Percentiles rank a stretch among this genome's conserved stretches.
Evolutionary conservation across 1,139 yeast genomes (phyloP).

Genomic region (Kodamaea sp.): DNA sequence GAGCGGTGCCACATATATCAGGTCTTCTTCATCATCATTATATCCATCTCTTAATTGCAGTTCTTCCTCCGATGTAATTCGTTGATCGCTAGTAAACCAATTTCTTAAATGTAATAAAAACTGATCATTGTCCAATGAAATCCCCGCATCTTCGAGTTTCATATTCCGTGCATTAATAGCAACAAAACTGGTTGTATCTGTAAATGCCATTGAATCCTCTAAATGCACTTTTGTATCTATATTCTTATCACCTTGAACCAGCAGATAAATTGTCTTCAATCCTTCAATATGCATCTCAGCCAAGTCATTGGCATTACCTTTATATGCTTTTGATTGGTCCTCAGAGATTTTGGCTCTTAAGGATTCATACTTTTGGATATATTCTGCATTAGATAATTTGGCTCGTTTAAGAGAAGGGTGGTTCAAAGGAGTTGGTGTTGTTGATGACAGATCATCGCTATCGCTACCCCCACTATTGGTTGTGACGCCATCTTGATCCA

Average conservation of each 20-base stretch:
- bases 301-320: conserved; percentile 32
- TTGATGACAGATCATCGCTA: neutral
- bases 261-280: conserved; percentile 26
- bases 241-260: conserved; percentile 26
- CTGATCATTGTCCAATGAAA: conserved; percentile 46
- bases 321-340: conserved; percentile 28
- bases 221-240: conserved; percentile 27
- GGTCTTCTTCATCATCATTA: conserved; percentile 10
- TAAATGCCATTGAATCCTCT: conserved; percentile 41
- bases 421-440: neutral
- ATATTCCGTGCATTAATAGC: conserved; percentile 55
- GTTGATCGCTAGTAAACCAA: conserved; percentile 10
- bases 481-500: too few relatives aligned
- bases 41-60: conserved; percentile 10
- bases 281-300: conserved; percentile 28
- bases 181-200: conserved; percentile 38
- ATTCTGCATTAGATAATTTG: conserved; percentile 16
- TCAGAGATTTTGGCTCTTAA: conserved; percentile 21
- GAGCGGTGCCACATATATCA: conserved; percentile 10
- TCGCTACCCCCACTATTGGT: neutral
- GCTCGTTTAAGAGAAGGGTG: conserved; percentile 6
- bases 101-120: conserved; percentile 37
- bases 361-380: conserved; percentile 24
- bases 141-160: conserved; percentile 51
- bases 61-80: conserved; percentile 16